Conservation (phyloP, 139 green algal species). For the Chlorella sp. region DNA sequence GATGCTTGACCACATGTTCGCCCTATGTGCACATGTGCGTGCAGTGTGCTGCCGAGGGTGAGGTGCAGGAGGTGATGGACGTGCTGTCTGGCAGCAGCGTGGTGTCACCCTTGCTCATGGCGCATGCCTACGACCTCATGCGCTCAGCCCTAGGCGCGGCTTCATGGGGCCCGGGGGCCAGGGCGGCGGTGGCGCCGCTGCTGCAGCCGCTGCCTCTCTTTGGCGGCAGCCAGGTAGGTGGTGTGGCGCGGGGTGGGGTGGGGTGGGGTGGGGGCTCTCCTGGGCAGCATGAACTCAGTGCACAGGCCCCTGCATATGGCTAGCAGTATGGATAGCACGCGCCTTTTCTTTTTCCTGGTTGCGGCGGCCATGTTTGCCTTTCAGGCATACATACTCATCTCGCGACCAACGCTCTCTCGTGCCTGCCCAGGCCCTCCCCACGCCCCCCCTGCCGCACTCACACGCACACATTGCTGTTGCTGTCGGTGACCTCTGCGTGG, state of each 20-base stretch:
- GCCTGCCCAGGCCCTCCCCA: neutral
- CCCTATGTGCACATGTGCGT: too few relatives aligned
- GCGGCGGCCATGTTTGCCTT: neutral
- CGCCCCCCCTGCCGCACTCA: neutral
- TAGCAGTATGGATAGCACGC: neutral
- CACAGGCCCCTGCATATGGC: neutral
- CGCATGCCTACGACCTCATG: neutral
- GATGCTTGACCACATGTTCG: too few relatives aligned
- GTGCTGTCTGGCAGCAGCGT: neutral
- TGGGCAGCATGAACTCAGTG: neutral
- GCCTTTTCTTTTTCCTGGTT: neutral
- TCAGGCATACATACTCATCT: too few relatives aligned
- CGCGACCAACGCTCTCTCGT: too few relatives aligned
- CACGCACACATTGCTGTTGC: too few relatives aligned
- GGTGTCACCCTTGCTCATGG: neutral
- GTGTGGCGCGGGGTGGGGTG: neutral
- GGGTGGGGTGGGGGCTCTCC: neutral
- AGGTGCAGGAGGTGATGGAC: neutral
- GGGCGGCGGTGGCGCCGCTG: neutral
- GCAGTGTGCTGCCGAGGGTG: neutral
- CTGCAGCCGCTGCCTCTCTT: neutral
- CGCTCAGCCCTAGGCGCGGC: too few relatives aligned
- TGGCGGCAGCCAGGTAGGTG: neutral
- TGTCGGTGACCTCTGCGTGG: neutral
- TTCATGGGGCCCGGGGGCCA: neutral